phyloP scores from a whole-genome alignment of 2,329 filamentous ascomycete genomes.

The Penicillium hesseltinei region DNA sequence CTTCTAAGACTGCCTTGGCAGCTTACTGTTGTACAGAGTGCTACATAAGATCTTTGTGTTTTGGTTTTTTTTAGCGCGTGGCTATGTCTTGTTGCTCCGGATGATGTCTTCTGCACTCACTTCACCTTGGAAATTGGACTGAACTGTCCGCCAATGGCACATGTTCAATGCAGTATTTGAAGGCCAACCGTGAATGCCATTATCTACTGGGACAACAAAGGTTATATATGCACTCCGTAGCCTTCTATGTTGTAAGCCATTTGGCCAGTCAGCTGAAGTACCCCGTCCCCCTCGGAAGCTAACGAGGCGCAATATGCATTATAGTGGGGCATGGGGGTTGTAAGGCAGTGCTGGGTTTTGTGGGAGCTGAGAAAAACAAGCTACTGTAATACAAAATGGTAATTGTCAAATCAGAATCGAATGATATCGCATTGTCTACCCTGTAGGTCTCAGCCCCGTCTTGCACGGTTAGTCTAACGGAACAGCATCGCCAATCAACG shows the following conservation, averaged over 20 bases:
- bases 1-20: background rate
- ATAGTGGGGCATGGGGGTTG: background rate
- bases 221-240: background rate
- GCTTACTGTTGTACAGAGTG: background rate
- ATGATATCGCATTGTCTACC: background rate
- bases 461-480: constrained; percentile 12
- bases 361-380: constrained; percentile 6
- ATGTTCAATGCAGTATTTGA: background rate
- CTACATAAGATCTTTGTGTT: background rate
- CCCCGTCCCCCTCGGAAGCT: background rate
- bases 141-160: background rate
- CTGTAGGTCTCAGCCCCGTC: constrained; percentile 6
- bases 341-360: background rate
- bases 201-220: background rate
- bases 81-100: background rate
- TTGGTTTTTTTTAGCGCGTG: background rate
- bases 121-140: background rate
- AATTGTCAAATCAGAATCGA: constrained; percentile 4
- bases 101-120: background rate
- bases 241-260: background rate
- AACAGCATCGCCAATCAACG: constrained; percentile 15
- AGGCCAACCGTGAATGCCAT: background rate
- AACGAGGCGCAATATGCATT: background rate
- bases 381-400: background rate
- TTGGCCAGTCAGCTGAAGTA: background rate